Evolutionary conservation across 306 rosid genomes (phyloP).

Genomic region (Cercis canadensis): DNA sequence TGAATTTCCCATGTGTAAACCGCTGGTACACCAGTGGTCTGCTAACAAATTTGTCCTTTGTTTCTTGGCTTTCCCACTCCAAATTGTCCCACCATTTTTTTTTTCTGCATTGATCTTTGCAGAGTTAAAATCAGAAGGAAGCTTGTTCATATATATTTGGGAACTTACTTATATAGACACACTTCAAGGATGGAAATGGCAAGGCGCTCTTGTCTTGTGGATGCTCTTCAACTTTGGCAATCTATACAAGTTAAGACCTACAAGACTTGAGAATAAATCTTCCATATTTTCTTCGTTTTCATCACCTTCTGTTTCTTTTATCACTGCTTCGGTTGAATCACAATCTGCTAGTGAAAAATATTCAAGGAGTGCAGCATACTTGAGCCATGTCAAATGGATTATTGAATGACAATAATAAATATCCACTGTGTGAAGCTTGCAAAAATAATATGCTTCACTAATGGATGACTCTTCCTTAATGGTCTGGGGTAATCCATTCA

Average conservation of each 20-base stretch:
- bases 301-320: not conserved
- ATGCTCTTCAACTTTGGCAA: not conserved
- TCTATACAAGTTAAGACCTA: fast-evolving
- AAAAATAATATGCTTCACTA: not conserved
- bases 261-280: not conserved
- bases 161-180: fast-evolving
- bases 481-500: too few species aligned
- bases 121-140: not conserved
- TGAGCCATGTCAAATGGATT: conserved; percentile 14
- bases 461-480: not conserved
- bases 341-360: not conserved
- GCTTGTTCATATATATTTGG: not conserved
- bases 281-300: not conserved
- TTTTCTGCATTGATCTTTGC: too few species aligned
- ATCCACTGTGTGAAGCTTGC: not conserved
- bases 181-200: not conserved
- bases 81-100: conserved; percentile 25
- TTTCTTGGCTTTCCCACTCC: conserved; percentile 15
- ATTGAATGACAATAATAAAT: not conserved
- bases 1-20: too few species aligned
- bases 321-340: not conserved
- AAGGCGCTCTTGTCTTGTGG: not conserved
- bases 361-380: too few species aligned
- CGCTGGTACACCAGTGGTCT: too few species aligned
- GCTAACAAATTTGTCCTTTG: not conserved